A percentile compares a stretch with the other conserved stretches of the same genome.
These are phyloP conservation scores for Pseudohalonectria lignicola DNA, from an alignment of 2,329 filamentous ascomycete species.

Conservation along the genomic window DNA sequence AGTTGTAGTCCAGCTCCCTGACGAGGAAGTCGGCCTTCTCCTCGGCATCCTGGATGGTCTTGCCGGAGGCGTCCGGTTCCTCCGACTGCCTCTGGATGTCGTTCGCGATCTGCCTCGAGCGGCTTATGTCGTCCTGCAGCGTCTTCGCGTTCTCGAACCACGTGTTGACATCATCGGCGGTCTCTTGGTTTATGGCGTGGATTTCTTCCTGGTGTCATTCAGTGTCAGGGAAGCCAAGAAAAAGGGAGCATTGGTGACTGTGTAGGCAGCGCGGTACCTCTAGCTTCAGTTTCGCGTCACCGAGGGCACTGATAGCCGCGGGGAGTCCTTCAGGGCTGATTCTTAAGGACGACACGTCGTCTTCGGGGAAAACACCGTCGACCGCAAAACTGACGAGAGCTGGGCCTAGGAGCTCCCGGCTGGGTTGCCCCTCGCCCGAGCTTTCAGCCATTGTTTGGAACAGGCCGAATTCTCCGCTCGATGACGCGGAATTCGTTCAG, in stretches of 20 bases:
- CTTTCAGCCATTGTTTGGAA: neutral
- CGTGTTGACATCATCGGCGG: slow-evolving; percentile 66
- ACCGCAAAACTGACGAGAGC: slow-evolving; percentile 54
- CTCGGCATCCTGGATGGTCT: slow-evolving; percentile 39
- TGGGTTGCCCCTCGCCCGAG: slow-evolving; percentile 1
- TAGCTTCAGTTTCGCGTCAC: slow-evolving; percentile 29
- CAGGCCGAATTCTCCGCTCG: no score
- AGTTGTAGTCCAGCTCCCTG: slow-evolving; percentile 47
- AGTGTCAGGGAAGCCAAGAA: slow-evolving; percentile 3
- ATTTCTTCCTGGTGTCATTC: slow-evolving; percentile 49
- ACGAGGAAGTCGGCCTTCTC: slow-evolving; percentile 44
- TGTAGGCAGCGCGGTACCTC: slow-evolving; percentile 28
- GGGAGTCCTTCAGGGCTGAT: slow-evolving; percentile 24
- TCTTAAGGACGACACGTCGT: slow-evolving; percentile 26
- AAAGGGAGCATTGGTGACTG: neutral
- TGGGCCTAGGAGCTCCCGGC: slow-evolving; percentile 24
- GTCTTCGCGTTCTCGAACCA: slow-evolving; percentile 82
- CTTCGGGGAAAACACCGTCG: slow-evolving; percentile 33
- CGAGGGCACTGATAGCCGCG: slow-evolving; percentile 27
- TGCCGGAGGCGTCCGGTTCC: slow-evolving; percentile 41
- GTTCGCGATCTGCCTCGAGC: slow-evolving; percentile 66
- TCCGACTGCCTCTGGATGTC: slow-evolving; percentile 73
- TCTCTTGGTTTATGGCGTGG: slow-evolving; percentile 63
- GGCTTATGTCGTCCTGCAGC: slow-evolving; percentile 75
- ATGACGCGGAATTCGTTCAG: no score